phyloP scores from a whole-genome alignment of 75 land plant species.

The Picea sitchensis region DNA sequence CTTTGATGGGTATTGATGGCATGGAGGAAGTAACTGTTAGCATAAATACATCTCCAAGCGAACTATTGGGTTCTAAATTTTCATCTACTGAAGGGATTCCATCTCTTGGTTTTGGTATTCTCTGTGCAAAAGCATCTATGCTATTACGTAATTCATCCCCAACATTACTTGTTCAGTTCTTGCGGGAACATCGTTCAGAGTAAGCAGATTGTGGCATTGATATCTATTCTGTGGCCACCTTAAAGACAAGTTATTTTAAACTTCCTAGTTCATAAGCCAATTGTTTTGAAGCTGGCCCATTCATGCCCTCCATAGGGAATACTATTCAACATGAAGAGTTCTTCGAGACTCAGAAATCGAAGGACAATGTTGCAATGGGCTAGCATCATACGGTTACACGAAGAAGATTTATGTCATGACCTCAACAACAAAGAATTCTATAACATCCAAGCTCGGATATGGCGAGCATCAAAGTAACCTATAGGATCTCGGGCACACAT shows the following conservation, averaged over 20 bases:
- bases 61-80: constrained; percentile 8
- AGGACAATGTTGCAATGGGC: no score
- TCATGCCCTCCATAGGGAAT: constrained; percentile 69
- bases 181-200: constrained; percentile 89
- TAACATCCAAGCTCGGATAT: no score
- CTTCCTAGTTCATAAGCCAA: constrained; percentile 36
- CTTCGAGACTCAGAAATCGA: no score
- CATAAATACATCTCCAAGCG: constrained; percentile 27
- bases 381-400: no score
- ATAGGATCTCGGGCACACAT: no score
- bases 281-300: constrained; percentile 46
- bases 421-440: no score
- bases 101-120: constrained; percentile 26
- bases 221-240: constrained; percentile 69
- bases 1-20: not conserved
- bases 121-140: constrained; percentile 54
- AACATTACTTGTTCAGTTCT: constrained; percentile 76
- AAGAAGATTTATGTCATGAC: no score
- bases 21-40: constrained; percentile 14
- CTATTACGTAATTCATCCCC: constrained; percentile 76
- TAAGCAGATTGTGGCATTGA: constrained; percentile 79
- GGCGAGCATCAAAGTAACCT: no score
- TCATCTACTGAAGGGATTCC: constrained; percentile 10
- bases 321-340: constrained; percentile 56
- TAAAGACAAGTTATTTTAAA: constrained; percentile 45